Evolutionary conservation across 31 red algal species (phyloP), one percentile per base, ranked within the genome.

Genomic region (Odonthalia washingtoniensis): DNA sequence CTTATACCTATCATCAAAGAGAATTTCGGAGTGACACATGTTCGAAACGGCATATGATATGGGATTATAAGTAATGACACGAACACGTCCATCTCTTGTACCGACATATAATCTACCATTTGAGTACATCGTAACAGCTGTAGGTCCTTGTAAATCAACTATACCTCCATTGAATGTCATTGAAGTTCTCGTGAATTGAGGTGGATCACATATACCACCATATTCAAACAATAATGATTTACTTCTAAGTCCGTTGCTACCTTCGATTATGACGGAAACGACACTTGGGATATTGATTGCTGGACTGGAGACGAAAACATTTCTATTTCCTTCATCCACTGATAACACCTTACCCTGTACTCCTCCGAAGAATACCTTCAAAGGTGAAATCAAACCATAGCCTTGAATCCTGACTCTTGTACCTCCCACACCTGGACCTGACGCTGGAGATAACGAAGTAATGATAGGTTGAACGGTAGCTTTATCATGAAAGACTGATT

Each of bases 61-160:
- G n/a, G n/a, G n/a, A n/a, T n/a, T n/a, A n/a, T n/a, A n/a, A n/a
- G n/a, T n/a, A n/a, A n/a, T n/a, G 14, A 91, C 89, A 40, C 78
- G 80, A 41, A 91, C 89, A 2, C 46, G 79, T 1, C 80, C 81
- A 3, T 52, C 72, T 32, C 65, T 41, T 44, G 89, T 80, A 6
- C 89, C 89, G 46, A 91, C 77, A 57, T 91, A 91, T n/a, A 91
- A 41, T 40, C 78, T 84, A 4, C 89, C 89, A 73, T 91, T 81
- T 17, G 52, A 52, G 17, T 81, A 78, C 0, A 91, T 33, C 4
- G 43, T 62, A 5, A 75, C 81, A 80, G 37, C 77, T 0, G 89
- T 91, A 16, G 89, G 80, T 45, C 44, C 37, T 17, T 85, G n/a
- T 6, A 92, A 28, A 40, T 92, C 66, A 74, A 86, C 73, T 18